A percentile compares a stretch with the other conserved stretches of the same genome.
phyloP scores from a whole-genome alignment of 2,329 filamentous ascomycete genomes.

The Aspergillus novoparasiticus region DNA sequence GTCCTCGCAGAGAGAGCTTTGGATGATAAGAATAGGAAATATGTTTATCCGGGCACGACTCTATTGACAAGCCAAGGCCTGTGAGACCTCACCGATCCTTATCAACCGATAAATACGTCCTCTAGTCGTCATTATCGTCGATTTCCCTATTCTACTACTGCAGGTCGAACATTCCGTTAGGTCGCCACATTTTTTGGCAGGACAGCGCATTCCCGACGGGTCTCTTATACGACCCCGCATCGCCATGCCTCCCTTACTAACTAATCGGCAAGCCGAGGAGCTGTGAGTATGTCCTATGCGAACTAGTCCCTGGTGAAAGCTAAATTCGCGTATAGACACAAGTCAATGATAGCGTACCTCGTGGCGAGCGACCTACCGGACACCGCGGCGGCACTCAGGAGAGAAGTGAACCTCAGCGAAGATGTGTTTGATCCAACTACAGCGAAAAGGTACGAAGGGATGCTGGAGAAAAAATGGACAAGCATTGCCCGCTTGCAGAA shows the following conservation, averaged over 20 bases:
- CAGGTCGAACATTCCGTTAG: neutral
- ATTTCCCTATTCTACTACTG: neutral
- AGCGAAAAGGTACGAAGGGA: conserved; percentile 82
- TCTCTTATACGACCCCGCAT: neutral
- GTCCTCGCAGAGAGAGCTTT: neutral
- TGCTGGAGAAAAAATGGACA: conserved; percentile 99
- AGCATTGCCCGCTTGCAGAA: conserved; percentile 90
- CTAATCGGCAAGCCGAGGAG: conserved; percentile 79
- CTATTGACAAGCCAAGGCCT: neutral
- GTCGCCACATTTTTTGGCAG: neutral
- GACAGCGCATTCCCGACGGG: neutral
- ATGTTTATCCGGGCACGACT: neutral
- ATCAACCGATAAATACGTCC: neutral
- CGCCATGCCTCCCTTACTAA: conserved; percentile 71
- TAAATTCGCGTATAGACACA: conserved; percentile 64
- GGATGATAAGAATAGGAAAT: neutral
- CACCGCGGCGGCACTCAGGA: conserved; percentile 69
- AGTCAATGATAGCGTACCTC: conserved; percentile 88
- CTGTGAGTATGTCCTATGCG: conserved; percentile 61
- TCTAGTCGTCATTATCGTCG: neutral
- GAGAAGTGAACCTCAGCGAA: conserved; percentile 69
- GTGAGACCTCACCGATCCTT: neutral
- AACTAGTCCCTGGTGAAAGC: conserved; percentile 4
- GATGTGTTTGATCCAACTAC: conserved; percentile 74
- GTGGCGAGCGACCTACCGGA: conserved; percentile 70